Evolutionary conservation across 2,329 filamentous ascomycete genomes (phyloP).

Genomic region (Pezicula radicicola): DNA sequence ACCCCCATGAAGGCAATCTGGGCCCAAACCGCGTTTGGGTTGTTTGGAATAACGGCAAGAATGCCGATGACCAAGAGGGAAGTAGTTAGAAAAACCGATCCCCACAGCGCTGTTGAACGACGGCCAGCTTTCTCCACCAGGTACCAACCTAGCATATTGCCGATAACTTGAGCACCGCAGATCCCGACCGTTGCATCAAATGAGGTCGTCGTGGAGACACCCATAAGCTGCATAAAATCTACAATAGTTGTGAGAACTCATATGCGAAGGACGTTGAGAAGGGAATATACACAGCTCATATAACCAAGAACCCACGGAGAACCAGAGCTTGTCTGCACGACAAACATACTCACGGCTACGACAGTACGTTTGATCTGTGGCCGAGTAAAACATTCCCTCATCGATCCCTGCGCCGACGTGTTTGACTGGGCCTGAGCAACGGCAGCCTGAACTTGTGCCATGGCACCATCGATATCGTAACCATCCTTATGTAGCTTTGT

Average conservation of each 20-base stretch:
- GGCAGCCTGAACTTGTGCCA: not conserved
- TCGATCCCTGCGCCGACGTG: not conserved
- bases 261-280: too few relatives aligned
- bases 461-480: not conserved
- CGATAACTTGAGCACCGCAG: conserved; percentile 32
- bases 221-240: conserved; percentile 43
- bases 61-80: conserved; percentile 28
- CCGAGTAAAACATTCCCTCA: not conserved
- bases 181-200: conserved; percentile 34
- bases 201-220: conserved; percentile 28
- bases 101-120: conserved; percentile 14
- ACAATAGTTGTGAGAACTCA: too few relatives aligned
- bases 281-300: conserved; percentile 6
- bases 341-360: conserved; percentile 14
- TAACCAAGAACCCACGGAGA: conserved; percentile 23
- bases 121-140: conserved; percentile 3
- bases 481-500: not conserved
- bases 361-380: not conserved
- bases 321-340: conserved; percentile 22
- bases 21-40: conserved; percentile 23
- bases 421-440: not conserved
- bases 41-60: conserved; percentile 27
- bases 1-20: conserved; percentile 32
- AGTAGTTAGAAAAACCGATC: conserved; percentile 26
- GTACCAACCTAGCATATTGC: conserved; percentile 12